A percentile compares a stretch with the other conserved stretches of the same genome.
These are phyloP conservation scores for Aspergillus fumigatus DNA, from an alignment of 2,329 filamentous ascomycete genomes.

Conservation along the genomic window DNA sequence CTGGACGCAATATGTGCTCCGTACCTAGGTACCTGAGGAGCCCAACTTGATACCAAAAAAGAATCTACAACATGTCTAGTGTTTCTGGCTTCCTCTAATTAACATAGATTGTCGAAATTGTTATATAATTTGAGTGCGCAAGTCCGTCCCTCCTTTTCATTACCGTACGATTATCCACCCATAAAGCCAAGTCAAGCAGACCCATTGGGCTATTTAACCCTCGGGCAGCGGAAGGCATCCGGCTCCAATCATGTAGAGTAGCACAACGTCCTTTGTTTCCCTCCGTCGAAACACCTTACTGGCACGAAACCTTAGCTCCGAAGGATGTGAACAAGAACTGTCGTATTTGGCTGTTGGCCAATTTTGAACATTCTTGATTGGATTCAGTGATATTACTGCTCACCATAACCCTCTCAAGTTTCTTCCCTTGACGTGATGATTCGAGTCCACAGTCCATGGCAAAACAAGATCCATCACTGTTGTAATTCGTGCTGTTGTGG, in stretches of 20 bases:
- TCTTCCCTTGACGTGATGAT: background rate
- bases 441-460: background rate
- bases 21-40: background rate
- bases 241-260: background rate
- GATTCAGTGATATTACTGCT: background rate
- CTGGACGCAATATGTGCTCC: background rate
- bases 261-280: background rate
- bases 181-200: background rate
- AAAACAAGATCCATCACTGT: background rate
- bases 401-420: background rate
- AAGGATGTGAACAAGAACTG: background rate
- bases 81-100: background rate
- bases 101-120: background rate
- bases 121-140: background rate
- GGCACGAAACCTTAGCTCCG: background rate
- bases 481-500: background rate
- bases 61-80: background rate
- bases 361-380: background rate
- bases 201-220: background rate
- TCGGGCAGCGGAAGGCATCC: background rate
- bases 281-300: background rate
- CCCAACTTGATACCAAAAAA: background rate
- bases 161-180: background rate
- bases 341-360: background rate
- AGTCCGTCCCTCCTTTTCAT: background rate